A percentile compares a stretch with the other conserved stretches of the same genome.
Evolutionary conservation across 805 yeast genomes (phyloP).

Genomic region (Kurtzmaniella fragi): DNA sequence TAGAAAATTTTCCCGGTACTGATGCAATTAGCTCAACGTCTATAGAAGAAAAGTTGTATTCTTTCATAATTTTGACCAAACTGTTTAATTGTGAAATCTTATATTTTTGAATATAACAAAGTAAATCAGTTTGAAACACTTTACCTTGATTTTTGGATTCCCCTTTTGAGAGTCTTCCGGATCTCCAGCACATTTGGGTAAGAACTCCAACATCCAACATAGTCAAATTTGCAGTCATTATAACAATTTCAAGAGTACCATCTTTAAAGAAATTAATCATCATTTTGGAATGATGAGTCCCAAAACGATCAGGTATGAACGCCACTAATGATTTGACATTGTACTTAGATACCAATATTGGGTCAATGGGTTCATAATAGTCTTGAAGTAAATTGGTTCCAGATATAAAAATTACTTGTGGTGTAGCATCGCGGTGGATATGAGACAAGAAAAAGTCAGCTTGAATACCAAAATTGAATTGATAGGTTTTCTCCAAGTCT

Average conservation of each 20-base stretch:
- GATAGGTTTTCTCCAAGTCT: conserved; percentile 18
- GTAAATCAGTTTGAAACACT: conserved; percentile 43
- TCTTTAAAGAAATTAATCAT: conserved; percentile 53
- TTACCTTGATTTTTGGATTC: conserved; percentile 6
- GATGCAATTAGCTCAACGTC: conserved; percentile 54
- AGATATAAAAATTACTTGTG: conserved; percentile 22
- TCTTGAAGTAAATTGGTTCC: conserved; percentile 17
- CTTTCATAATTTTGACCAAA: conserved; percentile 22
- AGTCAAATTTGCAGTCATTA: conserved; percentile 59
- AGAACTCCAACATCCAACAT: conserved; percentile 49
- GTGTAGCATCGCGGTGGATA: conserved; percentile 17
- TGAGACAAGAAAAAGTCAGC: conserved; percentile 32
- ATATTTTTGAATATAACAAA: conserved; percentile 43
- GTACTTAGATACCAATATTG: conserved; percentile 11
- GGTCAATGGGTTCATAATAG: conserved; percentile 7
- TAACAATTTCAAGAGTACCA: conserved; percentile 43
- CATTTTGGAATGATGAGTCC: conserved; percentile 64
- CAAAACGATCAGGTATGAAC: conserved; percentile 27
- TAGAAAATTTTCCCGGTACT: conserved; percentile 36
- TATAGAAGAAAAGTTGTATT: conserved; percentile 42
- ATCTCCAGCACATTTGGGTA: conserved; percentile 64
- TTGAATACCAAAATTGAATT: conserved; percentile 47
- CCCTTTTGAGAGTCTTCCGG: conserved; percentile 36
- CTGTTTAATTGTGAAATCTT: conserved; percentile 17
- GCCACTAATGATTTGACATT: conserved; percentile 29